These are phyloP conservation scores for Casuarina equisetifolia DNA, from an alignment of 306 rosid species.

Conservation along the genomic window DNA sequence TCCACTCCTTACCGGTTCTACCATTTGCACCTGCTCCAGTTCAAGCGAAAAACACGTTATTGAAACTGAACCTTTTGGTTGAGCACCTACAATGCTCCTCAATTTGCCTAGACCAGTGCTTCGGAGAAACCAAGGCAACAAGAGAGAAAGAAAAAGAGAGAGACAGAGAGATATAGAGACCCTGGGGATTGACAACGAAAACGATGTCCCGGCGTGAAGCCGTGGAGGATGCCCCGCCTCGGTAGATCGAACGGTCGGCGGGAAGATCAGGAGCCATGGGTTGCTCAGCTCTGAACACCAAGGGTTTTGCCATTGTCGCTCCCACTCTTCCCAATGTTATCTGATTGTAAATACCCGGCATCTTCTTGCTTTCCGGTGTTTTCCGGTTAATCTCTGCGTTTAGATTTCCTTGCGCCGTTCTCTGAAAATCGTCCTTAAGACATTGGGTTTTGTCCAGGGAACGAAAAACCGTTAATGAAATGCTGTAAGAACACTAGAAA, in stretches of 20 bases:
- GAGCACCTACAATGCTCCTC: constrained; percentile 10
- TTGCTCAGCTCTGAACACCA: constrained; percentile 58
- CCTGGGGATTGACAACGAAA: constrained; percentile 89
- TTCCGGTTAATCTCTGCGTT: neutral
- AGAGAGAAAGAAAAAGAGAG: constrained; percentile 23
- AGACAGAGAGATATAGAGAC: constrained; percentile 33
- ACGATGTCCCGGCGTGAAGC: constrained; percentile 72
- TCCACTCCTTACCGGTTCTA: constrained; percentile 81
- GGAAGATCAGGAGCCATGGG: constrained; percentile 55
- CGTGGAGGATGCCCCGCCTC: constrained; percentile 47
- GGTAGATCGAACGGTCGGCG: constrained; percentile 33
- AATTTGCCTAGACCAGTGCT: neutral
- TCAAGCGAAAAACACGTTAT: constrained; percentile 8
- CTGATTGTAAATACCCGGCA: constrained; percentile 26
- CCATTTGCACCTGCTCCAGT: constrained; percentile 88
- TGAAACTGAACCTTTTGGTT: neutral
- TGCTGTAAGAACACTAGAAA: too few species aligned
- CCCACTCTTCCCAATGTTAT: constrained; percentile 51
- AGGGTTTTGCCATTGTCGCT: constrained; percentile 46
- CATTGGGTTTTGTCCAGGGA: neutral
- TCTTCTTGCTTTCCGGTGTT: neutral
- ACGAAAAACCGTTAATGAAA: too few species aligned
- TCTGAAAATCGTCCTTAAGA: too few species aligned
- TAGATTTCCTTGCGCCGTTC: too few species aligned
- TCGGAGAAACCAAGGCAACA: constrained; percentile 5